Evolutionary conservation across 805 yeast genomes (phyloP).

Genomic region (Candida montana): DNA sequence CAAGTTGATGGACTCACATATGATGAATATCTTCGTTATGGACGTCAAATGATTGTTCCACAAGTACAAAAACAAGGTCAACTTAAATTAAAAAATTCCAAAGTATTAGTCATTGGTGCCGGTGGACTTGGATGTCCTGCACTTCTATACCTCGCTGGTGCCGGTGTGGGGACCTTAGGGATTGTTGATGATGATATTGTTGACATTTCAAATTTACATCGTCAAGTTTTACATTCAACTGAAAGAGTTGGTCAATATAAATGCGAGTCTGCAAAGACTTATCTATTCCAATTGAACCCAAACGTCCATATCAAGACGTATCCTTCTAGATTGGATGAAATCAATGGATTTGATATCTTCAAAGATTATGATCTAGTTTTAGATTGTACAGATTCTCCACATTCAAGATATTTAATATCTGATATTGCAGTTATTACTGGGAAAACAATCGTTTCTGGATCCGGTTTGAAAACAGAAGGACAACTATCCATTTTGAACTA

Average conservation of each 20-base stretch:
- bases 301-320: slow-evolving; percentile 50
- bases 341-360: slow-evolving; percentile 61
- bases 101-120: slow-evolving; percentile 82
- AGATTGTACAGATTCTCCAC: slow-evolving; percentile 95
- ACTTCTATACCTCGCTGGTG: slow-evolving; percentile 72
- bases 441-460: slow-evolving; percentile 80
- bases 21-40: slow-evolving; percentile 79
- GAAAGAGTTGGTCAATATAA: slow-evolving; percentile 63
- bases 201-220: slow-evolving; percentile 78
- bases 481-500: slow-evolving; percentile 77
- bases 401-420: slow-evolving; percentile 77
- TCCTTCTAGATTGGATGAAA: slow-evolving; percentile 43
- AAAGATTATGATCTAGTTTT: slow-evolving; percentile 66
- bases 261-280: slow-evolving; percentile 69
- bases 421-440: slow-evolving; percentile 71
- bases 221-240: slow-evolving; percentile 80
- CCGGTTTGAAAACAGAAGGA: slow-evolving; percentile 89
- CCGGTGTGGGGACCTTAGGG: slow-evolving; percentile 83
- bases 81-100: slow-evolving; percentile 46
- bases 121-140: slow-evolving; percentile 98
- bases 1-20: slow-evolving; percentile 25
- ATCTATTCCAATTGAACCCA: slow-evolving; percentile 59
- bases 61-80: slow-evolving; percentile 54
- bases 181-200: slow-evolving; percentile 85
- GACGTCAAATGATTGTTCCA: slow-evolving; percentile 93